These are phyloP conservation scores for Scorias spongiosa DNA, from an alignment of 2,329 filamentous ascomycete genomes.

Conservation along the genomic window DNA sequence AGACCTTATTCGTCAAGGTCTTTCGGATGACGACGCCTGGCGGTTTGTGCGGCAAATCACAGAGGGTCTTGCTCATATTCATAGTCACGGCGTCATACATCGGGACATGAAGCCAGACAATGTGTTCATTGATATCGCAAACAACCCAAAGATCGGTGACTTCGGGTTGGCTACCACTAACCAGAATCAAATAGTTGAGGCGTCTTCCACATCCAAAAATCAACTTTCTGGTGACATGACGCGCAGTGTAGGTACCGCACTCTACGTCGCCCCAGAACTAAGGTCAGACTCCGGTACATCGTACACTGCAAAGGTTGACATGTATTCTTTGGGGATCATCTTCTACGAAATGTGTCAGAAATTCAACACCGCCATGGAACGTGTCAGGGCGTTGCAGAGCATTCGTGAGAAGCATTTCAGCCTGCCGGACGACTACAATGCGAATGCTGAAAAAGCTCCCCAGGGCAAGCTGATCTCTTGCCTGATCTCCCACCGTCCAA, in stretches of 20 bases:
- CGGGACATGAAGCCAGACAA: conserved; percentile 95
- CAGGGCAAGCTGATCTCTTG: conserved; percentile 67
- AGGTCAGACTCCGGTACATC: conserved; percentile 57
- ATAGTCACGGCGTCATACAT: conserved; percentile 82
- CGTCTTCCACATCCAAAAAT: conserved; percentile 16
- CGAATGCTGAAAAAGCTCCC: conserved; percentile 47
- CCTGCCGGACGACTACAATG: conserved; percentile 59
- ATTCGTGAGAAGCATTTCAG: conserved; percentile 52
- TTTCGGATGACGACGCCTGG: conserved; percentile 73
- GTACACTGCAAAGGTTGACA: conserved; percentile 93
- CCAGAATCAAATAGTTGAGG: conserved; percentile 49
- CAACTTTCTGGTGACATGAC: conserved; percentile 45
- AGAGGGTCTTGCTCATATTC: conserved; percentile 80
- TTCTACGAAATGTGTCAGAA: conserved; percentile 91
- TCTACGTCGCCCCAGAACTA: conserved; percentile 88
- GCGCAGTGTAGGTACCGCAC: conserved; percentile 56
- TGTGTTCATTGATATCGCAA: conserved; percentile 81
- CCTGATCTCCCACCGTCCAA: conserved; percentile 68
- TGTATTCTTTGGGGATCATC: conserved; percentile 95
- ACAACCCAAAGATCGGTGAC: conserved; percentile 90
- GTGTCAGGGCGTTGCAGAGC: conserved; percentile 48
- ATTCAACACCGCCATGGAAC: conserved; percentile 47
- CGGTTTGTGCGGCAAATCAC: conserved; percentile 79
- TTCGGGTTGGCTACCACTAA: conserved; percentile 89
- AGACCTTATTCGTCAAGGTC: conserved; percentile 64